Evolutionary conservation across 2,329 filamentous ascomycete species (phyloP).

Genomic region (Penicillium sp.): DNA sequence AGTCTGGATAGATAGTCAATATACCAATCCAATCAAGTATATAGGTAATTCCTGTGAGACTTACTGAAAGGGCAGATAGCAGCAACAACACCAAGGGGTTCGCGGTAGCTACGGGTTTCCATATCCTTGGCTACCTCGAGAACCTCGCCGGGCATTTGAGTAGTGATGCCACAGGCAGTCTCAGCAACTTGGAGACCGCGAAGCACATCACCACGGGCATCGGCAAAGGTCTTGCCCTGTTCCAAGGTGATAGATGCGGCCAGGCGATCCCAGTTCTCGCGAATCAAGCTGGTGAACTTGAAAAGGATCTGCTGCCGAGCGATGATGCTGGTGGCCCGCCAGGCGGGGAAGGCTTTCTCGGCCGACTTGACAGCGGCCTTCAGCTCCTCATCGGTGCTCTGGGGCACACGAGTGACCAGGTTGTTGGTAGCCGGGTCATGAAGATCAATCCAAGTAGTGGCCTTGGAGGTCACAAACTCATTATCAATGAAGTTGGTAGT

Average conservation of each 20-base stretch:
- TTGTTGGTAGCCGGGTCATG: conserved; percentile 70
- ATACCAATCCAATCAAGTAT: neutral
- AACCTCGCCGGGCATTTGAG: conserved; percentile 68
- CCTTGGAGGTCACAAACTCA: conserved; percentile 61
- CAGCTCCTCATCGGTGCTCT: conserved; percentile 68
- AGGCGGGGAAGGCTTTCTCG: conserved; percentile 65
- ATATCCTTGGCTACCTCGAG: conserved; percentile 72
- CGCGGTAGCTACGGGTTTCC: conserved; percentile 69
- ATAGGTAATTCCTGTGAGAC: conserved; percentile 34
- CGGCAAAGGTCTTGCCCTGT: conserved; percentile 71
- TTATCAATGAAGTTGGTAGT: conserved; percentile 69
- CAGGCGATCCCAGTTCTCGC: conserved; percentile 67
- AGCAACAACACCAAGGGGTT: conserved; percentile 67
- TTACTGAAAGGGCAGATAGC: conserved; percentile 69
- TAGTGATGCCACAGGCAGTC: conserved; percentile 69
- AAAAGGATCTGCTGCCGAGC: conserved; percentile 68
- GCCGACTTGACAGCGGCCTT: conserved; percentile 65
- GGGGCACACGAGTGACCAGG: conserved; percentile 67
- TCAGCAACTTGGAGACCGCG: conserved; percentile 69
- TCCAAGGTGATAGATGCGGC: conserved; percentile 69
- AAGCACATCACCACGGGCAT: conserved; percentile 69
- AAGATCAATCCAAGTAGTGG: conserved; percentile 66
- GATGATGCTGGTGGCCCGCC: conserved; percentile 65
- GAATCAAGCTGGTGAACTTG: conserved; percentile 66
- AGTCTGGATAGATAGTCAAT: conserved; percentile 53